phyloP scores from a whole-genome alignment of 139 green algal species.

The Chlorella sp. region DNA sequence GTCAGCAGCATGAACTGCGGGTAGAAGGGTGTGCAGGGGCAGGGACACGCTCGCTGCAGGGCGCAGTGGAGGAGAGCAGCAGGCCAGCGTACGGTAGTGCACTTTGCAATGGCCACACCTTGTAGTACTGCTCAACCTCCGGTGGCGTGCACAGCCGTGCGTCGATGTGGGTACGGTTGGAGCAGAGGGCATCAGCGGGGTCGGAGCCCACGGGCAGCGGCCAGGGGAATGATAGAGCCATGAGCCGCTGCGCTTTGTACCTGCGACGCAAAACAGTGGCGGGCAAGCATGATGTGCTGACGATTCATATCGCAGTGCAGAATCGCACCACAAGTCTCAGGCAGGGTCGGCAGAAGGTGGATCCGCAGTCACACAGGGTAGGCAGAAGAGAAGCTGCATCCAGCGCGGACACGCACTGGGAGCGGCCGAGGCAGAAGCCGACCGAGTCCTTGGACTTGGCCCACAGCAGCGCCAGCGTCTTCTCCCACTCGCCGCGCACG shows the following conservation, averaged over 20 bases:
- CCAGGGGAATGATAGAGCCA: slow-evolving; percentile 40
- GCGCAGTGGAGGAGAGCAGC: too few species aligned
- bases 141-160: slow-evolving; percentile 45
- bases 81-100: too few species aligned
- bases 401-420: neutral
- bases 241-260: slow-evolving; percentile 13
- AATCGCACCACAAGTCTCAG: too few species aligned
- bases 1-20: slow-evolving; percentile 61
- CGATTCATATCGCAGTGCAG: too few species aligned
- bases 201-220: slow-evolving; percentile 36
- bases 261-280: neutral
- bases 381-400: too few species aligned
- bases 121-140: slow-evolving; percentile 53
- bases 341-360: too few species aligned
- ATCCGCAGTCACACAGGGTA: neutral
- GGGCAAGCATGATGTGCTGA: too few species aligned
- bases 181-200: slow-evolving; percentile 44
- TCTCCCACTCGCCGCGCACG: slow-evolving; percentile 17
- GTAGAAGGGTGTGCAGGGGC: too few species aligned
- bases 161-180: slow-evolving; percentile 42
- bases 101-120: too few species aligned
- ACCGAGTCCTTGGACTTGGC: slow-evolving; percentile 25
- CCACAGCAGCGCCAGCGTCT: slow-evolving; percentile 42
- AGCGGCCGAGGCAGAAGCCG: slow-evolving; percentile 55
- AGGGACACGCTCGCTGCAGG: too few species aligned